phyloP scores from a whole-genome alignment of 306 rosid species.

The Betula pendula region DNA sequence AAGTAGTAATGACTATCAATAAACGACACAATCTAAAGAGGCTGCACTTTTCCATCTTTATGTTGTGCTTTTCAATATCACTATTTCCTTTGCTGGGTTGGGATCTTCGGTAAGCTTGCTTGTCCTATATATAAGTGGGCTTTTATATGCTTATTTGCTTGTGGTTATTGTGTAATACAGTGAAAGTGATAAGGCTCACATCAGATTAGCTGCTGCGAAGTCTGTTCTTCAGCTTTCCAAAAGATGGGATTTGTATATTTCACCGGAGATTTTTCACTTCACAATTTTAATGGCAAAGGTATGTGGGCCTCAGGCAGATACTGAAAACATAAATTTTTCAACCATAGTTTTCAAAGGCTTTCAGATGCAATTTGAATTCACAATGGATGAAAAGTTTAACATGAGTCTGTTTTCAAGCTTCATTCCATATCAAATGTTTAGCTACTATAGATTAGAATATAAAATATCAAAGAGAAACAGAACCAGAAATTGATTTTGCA shows the following conservation, averaged over 20 bases:
- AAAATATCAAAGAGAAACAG: neutral
- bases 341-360: slow-evolving; percentile 8
- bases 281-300: slow-evolving; percentile 73
- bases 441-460: neutral
- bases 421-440: no score
- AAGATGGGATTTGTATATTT: slow-evolving; percentile 84
- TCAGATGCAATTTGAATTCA: neutral
- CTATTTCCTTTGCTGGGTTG: neutral
- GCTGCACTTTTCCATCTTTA: neutral
- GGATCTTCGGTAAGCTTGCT: neutral
- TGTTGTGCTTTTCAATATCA: neutral
- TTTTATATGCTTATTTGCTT: slow-evolving; percentile 16
- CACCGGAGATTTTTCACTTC: slow-evolving; percentile 58
- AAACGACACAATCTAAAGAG: neutral
- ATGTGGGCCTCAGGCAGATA: neutral
- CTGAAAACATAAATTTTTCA: slow-evolving; percentile 2
- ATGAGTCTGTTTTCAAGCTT: no score
- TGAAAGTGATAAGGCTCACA: slow-evolving; percentile 51
- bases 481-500: no score
- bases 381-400: no score
- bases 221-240: slow-evolving; percentile 74
- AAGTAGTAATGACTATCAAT: neutral
- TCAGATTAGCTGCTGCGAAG: slow-evolving; percentile 83
- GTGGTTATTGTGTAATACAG: slow-evolving; percentile 40
- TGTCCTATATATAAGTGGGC: neutral